Evolutionary conservation across 331 rosid genomes (phyloP).

Genomic region (Phaseolus coccineus): DNA sequence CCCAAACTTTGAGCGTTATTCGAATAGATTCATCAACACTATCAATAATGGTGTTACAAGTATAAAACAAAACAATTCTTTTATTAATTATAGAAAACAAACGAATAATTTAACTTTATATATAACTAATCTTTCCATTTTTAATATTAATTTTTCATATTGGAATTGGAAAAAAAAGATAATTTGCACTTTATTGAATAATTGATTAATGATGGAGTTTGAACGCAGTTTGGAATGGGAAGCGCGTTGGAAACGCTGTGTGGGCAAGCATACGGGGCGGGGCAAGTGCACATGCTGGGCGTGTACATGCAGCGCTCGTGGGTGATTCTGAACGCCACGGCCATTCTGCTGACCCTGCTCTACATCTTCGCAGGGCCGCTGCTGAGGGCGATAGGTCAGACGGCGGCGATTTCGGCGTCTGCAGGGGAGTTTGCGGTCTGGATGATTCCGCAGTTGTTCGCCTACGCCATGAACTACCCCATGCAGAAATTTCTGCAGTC

Average conservation of each 20-base stretch:
- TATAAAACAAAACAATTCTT: too few species aligned
- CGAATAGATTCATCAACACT: too few species aligned
- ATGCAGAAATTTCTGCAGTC: conserved; percentile 76
- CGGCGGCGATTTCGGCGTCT: conserved; percentile 63
- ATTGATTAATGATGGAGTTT: not conserved
- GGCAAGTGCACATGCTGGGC: conserved; percentile 76
- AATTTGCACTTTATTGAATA: not conserved
- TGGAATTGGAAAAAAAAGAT: too few species aligned
- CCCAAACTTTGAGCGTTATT: too few species aligned
- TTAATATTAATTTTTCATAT: too few species aligned
- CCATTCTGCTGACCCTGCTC: conserved; percentile 41
- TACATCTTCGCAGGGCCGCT: conserved; percentile 65
- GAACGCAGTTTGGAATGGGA: conserved; percentile 79
- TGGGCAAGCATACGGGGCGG: conserved; percentile 87
- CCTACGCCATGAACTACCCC: conserved; percentile 77
- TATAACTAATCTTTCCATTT: too few species aligned
- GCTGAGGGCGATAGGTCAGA: conserved; percentile 65
- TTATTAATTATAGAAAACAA: too few species aligned
- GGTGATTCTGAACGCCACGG: conserved; percentile 64
- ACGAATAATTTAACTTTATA: too few species aligned
- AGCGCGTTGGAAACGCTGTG: conserved; percentile 89
- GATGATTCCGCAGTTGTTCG: conserved; percentile 90
- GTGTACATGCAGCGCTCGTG: conserved; percentile 90
- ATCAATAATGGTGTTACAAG: too few species aligned
- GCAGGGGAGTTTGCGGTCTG: conserved; percentile 74